A percentile compares a stretch with the other conserved stretches of the same genome.
Evolutionary conservation across 2,329 filamentous ascomycete species (phyloP).

Genomic region (Venturia aucupariae): DNA sequence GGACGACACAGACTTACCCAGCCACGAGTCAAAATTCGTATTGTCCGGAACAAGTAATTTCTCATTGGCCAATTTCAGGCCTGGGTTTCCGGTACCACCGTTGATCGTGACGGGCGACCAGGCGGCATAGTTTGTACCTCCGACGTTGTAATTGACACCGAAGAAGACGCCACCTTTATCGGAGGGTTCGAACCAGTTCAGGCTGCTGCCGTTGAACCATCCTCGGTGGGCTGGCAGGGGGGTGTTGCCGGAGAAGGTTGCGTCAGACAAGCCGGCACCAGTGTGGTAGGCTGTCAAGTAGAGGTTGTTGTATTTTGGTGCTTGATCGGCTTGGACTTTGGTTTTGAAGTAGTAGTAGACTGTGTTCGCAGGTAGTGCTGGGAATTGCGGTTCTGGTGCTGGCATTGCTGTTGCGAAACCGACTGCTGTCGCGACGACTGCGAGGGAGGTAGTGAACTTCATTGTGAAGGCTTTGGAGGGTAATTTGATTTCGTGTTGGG

Average conservation of each 20-base stretch:
- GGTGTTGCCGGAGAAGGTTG: neutral
- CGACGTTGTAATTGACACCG: neutral
- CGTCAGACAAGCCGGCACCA: neutral
- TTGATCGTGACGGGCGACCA: neutral
- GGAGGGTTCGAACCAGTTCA: neutral
- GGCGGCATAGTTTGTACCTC: neutral
- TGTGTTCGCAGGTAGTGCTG: neutral
- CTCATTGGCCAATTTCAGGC: neutral
- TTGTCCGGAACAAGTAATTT: neutral
- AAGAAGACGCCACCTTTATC: neutral
- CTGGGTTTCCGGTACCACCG: neutral
- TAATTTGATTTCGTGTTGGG: neutral
- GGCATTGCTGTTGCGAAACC: neutral
- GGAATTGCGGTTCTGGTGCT: neutral
- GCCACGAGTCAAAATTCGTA: neutral
- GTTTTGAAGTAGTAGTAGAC: constrained; percentile 4
- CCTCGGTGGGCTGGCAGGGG: neutral
- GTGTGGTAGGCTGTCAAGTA: neutral
- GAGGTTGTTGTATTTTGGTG: neutral
- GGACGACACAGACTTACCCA: neutral
- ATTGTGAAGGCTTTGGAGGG: neutral
- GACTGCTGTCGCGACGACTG: neutral
- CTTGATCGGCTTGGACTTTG: neutral
- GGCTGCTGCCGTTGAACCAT: neutral
- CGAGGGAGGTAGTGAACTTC: neutral